Base-by-base conservation (phyloP, 306 rosid species). In the Canavalia gladiata region DNA sequence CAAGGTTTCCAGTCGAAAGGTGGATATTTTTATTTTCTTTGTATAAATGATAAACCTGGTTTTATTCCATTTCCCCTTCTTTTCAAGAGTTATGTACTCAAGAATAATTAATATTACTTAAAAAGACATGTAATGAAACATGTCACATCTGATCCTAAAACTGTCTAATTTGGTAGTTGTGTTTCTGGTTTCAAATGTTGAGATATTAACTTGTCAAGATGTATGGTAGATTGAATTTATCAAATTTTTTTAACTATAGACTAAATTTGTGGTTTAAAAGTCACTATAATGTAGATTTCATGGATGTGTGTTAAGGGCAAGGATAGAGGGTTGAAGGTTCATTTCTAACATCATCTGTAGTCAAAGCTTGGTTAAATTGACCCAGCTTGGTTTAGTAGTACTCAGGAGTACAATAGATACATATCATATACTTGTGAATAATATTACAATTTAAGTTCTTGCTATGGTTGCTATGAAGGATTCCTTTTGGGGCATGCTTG, bases 1-100 rank as follows among this genome's bases (percentile, higher is more conserved):
- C 84, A 95, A 90, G 90, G 92, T 95, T 86, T 95, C 99, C 68
- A 95, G 98, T 81, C 89, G 99, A 82, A 95, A 95, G 99, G 99
- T 95, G 84, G 52, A 82, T 29, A 65, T 46, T 43, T 18, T 63
- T 65, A 80, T 57, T 79, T 58, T 35, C 78, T 55, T 63, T 49
- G 33, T 28, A 83, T 73, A 35, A 75, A 55, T 75, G 76, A 64
- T 75, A 54, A 51, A 18, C 47, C 56, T 47, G 35, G n/a, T 67
- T 64, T 47, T 37, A 76, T 68, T 75, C 37, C 31, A 69, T 72
- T 49, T 78, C 58, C 39, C 45, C 74, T 85, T 72, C 3, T 8
- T 28, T 8, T 8, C 54, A 56, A 42, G 78, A 80, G 63, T 78
- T 80, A 65, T 10, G 43, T 72, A 57, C 55, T 31, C 80, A 56